Base-by-base conservation (phyloP, 2,329 filamentous ascomycete genomes). In the Fusarium devonianum region DNA sequence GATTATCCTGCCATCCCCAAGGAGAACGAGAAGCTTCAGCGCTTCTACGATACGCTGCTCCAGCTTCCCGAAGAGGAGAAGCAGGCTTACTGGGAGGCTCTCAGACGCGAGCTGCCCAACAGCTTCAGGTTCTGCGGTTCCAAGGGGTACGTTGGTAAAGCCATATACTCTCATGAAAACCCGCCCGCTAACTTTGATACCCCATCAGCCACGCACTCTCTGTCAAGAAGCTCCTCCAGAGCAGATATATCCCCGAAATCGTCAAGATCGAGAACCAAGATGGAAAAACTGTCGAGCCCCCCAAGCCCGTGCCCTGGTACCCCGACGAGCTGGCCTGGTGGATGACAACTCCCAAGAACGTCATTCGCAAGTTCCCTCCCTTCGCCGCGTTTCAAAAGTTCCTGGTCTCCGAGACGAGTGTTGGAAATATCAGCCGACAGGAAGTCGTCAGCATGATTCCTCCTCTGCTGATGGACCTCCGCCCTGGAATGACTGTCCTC, bases 401-500 rank as follows among this genome's bases (percentile, higher is more conserved):
- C 78, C 82, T 99, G 39, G 94, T 99, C 38, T 95, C 93, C 41
- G 94, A 99, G 79, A 97, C 94, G 4, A 92, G 89, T 47, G 92
- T 97, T 16, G 94, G 94, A 66, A 99, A 97, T 72, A 97, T 99
- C 67, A 96, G 90, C 73, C 86, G 94, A 66, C 94, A 99, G 74
- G 94, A 99, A 76, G 88, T 96, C 33, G 94, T 99, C 67, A 96
- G 91, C 77, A 99, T 99, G 94, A 97, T 99, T 56, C 94, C 94
- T 18, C 94, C 94, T 18, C 82, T 97, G 63, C 80, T 97, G 64
- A 89, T 99, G 79, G 92, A 97, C 67, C 81, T 97, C 39, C 85
- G 85, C 63, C 92, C 94, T 4, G 90, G 92, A 42, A 96, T 97
- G 87, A 89, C 88, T 2, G 92, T 97, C 8, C 77, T 99, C 63